These are phyloP conservation scores for Neopestalotiopsis clavispora DNA, from an alignment of 2,329 filamentous ascomycete genomes.

Conservation along the genomic window DNA sequence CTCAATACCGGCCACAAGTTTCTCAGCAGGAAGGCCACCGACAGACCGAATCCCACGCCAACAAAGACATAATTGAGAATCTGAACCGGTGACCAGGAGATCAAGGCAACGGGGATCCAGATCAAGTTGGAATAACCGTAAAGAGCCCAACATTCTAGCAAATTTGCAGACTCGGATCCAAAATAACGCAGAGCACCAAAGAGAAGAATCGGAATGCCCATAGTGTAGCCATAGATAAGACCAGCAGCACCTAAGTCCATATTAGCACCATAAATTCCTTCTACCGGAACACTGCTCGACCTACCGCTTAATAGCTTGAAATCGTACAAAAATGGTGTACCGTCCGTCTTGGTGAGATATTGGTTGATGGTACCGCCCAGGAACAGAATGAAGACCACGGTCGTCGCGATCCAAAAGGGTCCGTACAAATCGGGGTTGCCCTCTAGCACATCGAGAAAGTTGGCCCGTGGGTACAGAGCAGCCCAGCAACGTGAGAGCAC, in stretches of 20 bases:
- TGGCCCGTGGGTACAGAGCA: constrained; percentile 86
- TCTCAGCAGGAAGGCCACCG: constrained; percentile 81
- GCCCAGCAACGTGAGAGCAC: constrained; percentile 87
- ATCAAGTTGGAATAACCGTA: constrained; percentile 97
- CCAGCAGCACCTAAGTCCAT: constrained; percentile 73
- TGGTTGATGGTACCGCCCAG: constrained; percentile 93
- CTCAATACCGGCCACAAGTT: constrained; percentile 91
- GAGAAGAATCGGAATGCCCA: constrained; percentile 80
- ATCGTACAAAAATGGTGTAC: constrained; percentile 84
- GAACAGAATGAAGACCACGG: constrained; percentile 94
- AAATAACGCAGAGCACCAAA: constrained; percentile 95
- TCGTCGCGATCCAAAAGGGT: constrained; percentile 98
- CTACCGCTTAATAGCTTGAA: constrained; percentile 85
- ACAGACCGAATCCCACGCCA: constrained; percentile 80
- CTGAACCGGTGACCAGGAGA: constrained; percentile 85
- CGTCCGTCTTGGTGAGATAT: constrained; percentile 74
- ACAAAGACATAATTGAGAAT: constrained; percentile 95
- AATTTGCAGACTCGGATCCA: constrained; percentile 88
- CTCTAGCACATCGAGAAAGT: constrained; percentile 96
- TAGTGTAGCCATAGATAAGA: constrained; percentile 93
- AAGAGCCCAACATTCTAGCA: constrained; percentile 93
- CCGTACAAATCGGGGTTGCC: constrained; percentile 97
- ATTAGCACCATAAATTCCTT: constrained; percentile 16
- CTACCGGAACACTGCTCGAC: constrained; percentile 27
- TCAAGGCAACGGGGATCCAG: constrained; percentile 92